Base-by-base conservation (phyloP, 2,329 filamentous ascomycete species). In the Ceratocystis albifundus region DNA sequence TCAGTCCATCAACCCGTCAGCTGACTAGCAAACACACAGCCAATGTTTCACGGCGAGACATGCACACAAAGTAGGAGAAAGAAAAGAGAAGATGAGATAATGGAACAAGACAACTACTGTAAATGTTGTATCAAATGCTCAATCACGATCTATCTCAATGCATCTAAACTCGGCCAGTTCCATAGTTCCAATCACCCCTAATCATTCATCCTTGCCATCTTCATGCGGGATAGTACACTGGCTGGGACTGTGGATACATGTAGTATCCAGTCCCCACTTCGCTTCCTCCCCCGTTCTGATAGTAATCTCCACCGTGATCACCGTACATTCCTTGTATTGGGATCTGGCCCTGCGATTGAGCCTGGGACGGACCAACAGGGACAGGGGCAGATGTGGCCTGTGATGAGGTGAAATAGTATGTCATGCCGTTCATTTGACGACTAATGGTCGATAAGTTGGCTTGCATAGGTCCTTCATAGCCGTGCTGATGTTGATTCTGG, bases 351-450 rank as follows among this genome's bases (percentile, higher is more conserved):
- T 28, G 15, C 7, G 55, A 30, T 17, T 25, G 22, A 55, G 20
- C 20, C 15, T 12, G 53, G 12, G 53, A 15, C 22, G 53, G 22
- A 17, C 25, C 20, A 46, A 22, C 48, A 20, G 62, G 15, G 12
- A 15, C 62, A 8, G 62, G 61, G n/a, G 45, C 44, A 4, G 25
- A 1, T n/a, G 25, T 15, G 2, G 20, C 7, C 15, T 63, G 45
- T 7, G 44, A n/a, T 25, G 61, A 32, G 36, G 41, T 41, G 72
- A 91, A 92, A 74, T 96, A 99, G 75, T 96, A 97, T 0, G 96
- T 91, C 83, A 95, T 97, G 69, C 94, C 94, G 71, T 96, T 96
- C 69, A 87, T 86, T 77, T 97, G 93, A 74, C 96, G 92, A 0
- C 90, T 90, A 61, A 88, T 82, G 53, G 64, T 63, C 25, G 30